Evolutionary conservation across 202 grass and related monocot species (phyloP), one percentile per base, ranked within the genome.

Genomic region (Digitaria exilis): DNA sequence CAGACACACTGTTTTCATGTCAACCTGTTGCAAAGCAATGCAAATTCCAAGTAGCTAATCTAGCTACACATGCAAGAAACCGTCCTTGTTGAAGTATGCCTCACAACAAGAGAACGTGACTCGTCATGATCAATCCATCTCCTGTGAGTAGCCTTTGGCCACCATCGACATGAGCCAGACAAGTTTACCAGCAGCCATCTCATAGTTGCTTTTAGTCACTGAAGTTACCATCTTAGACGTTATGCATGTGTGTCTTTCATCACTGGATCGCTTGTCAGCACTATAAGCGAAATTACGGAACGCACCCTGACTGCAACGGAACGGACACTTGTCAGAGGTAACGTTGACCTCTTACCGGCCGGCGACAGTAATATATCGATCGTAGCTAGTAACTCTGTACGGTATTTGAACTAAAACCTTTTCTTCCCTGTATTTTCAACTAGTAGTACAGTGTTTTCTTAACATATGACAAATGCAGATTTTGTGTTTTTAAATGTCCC

Each of bases 51-150:
- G 29, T 37, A 51, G 45, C 26, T 64, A 65, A 3, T 9, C n/a
- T 24, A 54, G 25, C 42, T 65, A 50, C 49, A 18, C 8, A 32
- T 52, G 26, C 71, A 35, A 46, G 1, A 35, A 80, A 15, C 48
- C 4, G 65, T 80, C 78, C 65, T 56, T 43, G 32, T 44, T 80
- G 65, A 57, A 69, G 24, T 56, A 69, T 58, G 22, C 64, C 34
- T 58, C 65, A 16, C 78, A 80, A 55, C 78, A 80, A 80, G 22
- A 69, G n/a, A 34, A 80, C 52, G 29, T 29, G 32, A 69, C 31
- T n/a, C 34, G 16, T 69, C 37, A 43, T 31, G 30, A 21, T 16
- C 50, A 28, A 29, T 67, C 30, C 11, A n/a, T 25, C 37, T 57
- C 51, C 18, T 22, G 12, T 71, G 43, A 49, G 44, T 48, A 30